These are phyloP conservation scores for Amphicarpaea edgeworthii DNA, from an alignment of 306 rosid species.

Conservation along the genomic window DNA sequence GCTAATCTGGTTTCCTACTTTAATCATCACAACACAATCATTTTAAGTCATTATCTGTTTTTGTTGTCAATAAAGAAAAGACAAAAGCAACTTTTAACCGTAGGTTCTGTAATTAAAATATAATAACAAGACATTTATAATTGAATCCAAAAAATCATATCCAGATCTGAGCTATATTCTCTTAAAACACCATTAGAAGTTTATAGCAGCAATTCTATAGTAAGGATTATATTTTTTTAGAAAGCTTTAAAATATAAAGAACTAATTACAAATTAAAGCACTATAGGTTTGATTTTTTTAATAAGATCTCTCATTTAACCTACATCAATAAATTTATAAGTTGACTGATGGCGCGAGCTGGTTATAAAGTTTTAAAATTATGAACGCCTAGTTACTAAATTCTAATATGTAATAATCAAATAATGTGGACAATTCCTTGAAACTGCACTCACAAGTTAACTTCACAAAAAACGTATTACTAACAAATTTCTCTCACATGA, in stretches of 20 bases:
- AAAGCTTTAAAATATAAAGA: neutral
- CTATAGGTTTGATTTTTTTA: no score
- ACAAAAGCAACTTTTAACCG: constrained; percentile 5
- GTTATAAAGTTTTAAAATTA: no score
- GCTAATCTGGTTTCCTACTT: neutral
- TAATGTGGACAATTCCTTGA: no score
- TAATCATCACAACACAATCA: constrained; percentile 33
- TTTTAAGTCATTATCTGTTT: constrained; percentile 8
- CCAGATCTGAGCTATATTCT: neutral
- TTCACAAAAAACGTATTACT: neutral
- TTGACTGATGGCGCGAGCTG: no score
- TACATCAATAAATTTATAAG: no score
- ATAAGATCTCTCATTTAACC: neutral
- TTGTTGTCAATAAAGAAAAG: neutral
- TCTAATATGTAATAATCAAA: no score
- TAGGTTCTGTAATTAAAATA: neutral
- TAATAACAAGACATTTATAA: neutral
- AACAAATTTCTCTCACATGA: neutral
- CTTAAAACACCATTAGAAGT: neutral
- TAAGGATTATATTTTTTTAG: neutral
- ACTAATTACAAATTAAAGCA: neutral
- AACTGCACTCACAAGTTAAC: neutral
- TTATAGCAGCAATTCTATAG: neutral
- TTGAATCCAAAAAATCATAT: neutral
- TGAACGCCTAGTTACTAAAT: no score